These are phyloP conservation scores for Acephala macrosclerotiorum DNA, from an alignment of 2,329 filamentous ascomycete genomes.

Conservation along the genomic window DNA sequence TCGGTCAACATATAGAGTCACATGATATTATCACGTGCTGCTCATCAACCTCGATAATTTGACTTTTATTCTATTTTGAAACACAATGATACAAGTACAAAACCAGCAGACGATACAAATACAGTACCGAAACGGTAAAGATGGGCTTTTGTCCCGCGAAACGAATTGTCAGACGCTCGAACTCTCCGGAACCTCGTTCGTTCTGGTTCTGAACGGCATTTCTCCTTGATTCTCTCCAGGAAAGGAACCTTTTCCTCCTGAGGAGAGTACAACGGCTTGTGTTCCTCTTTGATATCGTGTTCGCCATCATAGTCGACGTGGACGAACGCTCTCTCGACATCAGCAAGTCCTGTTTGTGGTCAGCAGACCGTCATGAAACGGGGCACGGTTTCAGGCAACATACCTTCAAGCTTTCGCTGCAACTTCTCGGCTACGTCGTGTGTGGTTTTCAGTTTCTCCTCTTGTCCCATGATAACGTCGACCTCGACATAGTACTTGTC, in stretches of 20 bases:
- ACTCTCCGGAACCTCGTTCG: neutral
- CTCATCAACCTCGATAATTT: neutral
- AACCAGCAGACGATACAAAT: neutral
- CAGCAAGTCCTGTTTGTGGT: slow-evolving; percentile 60
- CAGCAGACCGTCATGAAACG: neutral
- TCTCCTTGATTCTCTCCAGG: slow-evolving; percentile 29
- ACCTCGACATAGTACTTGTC: slow-evolving; percentile 87
- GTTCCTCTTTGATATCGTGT: slow-evolving; percentile 32
- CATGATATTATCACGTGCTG: neutral
- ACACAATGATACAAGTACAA: neutral
- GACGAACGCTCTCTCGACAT: slow-evolving; percentile 76
- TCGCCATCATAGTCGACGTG: slow-evolving; percentile 63
- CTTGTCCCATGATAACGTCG: slow-evolving; percentile 82
- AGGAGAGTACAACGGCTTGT: slow-evolving; percentile 34
- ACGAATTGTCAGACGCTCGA: neutral
- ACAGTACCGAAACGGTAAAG: neutral
- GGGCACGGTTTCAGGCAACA: neutral
- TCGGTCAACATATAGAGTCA: too few relatives aligned
- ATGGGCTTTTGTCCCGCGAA: too few relatives aligned
- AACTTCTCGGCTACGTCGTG: slow-evolving; percentile 81
- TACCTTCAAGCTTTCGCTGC: slow-evolving; percentile 83
- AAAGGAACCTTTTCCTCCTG: slow-evolving; percentile 30
- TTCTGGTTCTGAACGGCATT: slow-evolving; percentile 9
- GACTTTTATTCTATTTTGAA: neutral
- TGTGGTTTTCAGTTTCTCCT: slow-evolving; percentile 77